These are phyloP conservation scores for Crithidia sp. DNA, from an alignment of 208 protist species.

Conservation along the genomic window DNA sequence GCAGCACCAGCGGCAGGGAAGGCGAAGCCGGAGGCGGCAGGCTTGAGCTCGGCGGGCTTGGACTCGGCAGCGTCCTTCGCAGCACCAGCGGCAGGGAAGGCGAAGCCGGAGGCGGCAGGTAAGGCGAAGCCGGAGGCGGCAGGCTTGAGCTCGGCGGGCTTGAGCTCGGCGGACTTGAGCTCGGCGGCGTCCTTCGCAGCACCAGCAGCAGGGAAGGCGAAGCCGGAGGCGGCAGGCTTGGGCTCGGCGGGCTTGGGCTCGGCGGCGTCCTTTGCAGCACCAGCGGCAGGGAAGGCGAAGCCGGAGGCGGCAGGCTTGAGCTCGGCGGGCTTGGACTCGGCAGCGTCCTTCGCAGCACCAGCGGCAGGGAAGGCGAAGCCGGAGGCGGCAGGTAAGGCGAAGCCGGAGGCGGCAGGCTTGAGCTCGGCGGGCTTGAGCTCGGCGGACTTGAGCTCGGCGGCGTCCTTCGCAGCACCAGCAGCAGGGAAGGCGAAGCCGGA, in stretches of 20 bases:
- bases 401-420: conserved; percentile 4
- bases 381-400: conserved; percentile 4
- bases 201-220: conserved; percentile 8
- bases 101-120: too few species aligned
- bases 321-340: background rate
- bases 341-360: background rate
- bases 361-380: background rate
- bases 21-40: too few species aligned
- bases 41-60: background rate
- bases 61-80: conserved; percentile 5
- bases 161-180: conserved; percentile 5
- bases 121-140: conserved; percentile 1
- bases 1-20: too few species aligned
- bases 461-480: background rate
- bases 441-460: too few species aligned
- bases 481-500: background rate
- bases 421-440: too few species aligned
- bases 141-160: background rate
- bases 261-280: background rate
- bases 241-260: background rate
- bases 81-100: too few species aligned
- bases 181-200: background rate
- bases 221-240: too few species aligned
- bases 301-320: background rate
- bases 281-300: background rate